Percentiles rank a stretch among this genome's conserved stretches.
Conservation (phyloP, 331 rosid species). For the Quercus tomentella region DNA sequence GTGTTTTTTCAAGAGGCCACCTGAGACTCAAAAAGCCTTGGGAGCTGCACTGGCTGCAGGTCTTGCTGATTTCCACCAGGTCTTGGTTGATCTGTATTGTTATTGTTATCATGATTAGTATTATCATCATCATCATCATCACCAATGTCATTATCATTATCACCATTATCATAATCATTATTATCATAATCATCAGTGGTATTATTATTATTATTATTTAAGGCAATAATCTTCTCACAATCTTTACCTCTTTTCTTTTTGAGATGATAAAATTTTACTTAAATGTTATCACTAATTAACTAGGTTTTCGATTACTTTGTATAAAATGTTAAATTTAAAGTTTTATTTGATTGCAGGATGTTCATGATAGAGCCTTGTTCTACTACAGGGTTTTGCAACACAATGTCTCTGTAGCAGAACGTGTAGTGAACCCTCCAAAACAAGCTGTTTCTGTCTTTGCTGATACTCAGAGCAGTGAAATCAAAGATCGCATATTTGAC, state of each 20-base stretch:
- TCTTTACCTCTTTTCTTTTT: not conserved
- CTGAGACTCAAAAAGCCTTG: constrained; percentile 87
- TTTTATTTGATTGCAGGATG: constrained; percentile 75
- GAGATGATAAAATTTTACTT: not conserved
- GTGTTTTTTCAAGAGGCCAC: constrained; percentile 97
- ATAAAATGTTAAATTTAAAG: constrained; percentile 27
- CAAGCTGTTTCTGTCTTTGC: constrained; percentile 99
- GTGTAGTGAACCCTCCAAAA: constrained; percentile 93
- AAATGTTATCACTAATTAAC: not conserved
- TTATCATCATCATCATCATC: too few species aligned
- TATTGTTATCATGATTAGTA: not conserved
- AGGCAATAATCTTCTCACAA: not conserved
- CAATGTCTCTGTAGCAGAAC: constrained; percentile 75
- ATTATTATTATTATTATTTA: not conserved
- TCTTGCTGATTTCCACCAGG: constrained; percentile 94
- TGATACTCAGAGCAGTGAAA: constrained; percentile 94
- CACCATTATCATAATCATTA: not conserved
- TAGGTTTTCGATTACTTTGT: not conserved
- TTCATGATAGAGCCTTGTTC: constrained; percentile 90
- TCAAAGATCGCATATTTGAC: constrained; percentile 95
- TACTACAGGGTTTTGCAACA: constrained; percentile 94
- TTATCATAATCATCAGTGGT: not conserved
- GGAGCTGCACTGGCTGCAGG: constrained; percentile 98
- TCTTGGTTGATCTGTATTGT: constrained; percentile 24
- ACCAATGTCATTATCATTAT: not conserved